Conservation (phyloP, 225 moss, liverwort and hornwort genomes). For the Pseudoscleropodium purum region DNA sequence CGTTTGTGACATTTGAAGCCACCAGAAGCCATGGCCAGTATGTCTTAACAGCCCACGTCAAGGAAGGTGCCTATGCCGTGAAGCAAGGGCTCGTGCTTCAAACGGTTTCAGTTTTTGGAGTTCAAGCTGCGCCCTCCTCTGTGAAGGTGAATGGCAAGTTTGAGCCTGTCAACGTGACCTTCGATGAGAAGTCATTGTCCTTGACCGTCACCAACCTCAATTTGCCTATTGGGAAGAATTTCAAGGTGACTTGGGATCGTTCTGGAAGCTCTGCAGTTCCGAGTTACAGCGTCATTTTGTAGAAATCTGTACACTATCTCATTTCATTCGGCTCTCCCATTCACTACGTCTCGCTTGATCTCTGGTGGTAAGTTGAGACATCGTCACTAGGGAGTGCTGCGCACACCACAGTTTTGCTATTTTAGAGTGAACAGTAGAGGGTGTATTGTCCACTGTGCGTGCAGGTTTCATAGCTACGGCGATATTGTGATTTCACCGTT, state of each 20-base stretch:
- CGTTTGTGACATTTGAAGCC: constrained; percentile 30
- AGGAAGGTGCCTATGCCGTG: constrained; percentile 40
- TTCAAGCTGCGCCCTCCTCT: not conserved
- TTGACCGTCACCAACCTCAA: constrained; percentile 24
- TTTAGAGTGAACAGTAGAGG: not conserved
- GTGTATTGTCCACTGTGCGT: not conserved
- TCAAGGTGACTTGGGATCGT: constrained; percentile 21
- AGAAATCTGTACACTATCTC: not conserved
- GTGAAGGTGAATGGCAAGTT: constrained; percentile 14
- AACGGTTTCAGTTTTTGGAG: constrained; percentile 23
- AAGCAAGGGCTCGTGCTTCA: constrained; percentile 31
- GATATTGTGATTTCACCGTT: not conserved
- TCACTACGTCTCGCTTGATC: not conserved
- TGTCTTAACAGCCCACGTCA: constrained; percentile 5
- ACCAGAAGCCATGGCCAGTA: not conserved
- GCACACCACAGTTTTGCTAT: not conserved
- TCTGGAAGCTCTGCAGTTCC: not conserved
- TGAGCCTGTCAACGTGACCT: not conserved
- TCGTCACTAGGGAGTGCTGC: not conserved
- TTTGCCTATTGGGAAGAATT: constrained; percentile 25
- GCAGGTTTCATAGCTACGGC: not conserved
- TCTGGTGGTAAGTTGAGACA: not conserved
- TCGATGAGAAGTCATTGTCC: not conserved
- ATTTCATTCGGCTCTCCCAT: not conserved
- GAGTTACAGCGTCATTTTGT: not conserved